Evolutionary conservation across 345 rosid genomes (phyloP).

Genomic region (Populus deltoides): DNA sequence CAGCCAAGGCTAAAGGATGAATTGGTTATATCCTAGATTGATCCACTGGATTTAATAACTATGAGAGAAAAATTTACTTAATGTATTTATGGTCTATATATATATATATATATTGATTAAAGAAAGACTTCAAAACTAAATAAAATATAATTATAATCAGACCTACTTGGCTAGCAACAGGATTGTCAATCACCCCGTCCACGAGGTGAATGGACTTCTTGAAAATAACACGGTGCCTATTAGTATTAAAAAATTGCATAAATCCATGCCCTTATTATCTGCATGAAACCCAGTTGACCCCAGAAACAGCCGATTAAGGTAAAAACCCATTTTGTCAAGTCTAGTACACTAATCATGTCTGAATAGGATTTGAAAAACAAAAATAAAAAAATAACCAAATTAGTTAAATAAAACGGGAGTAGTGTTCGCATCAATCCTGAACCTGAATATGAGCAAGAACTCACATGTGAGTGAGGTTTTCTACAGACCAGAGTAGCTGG

Average conservation of each 20-base stretch:
- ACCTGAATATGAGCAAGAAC: slow-evolving; percentile 1
- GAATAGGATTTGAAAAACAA: background rate
- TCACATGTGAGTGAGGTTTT: slow-evolving; percentile 30
- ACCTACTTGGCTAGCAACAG: background rate
- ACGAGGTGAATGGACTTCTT: background rate
- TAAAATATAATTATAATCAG: too few species aligned
- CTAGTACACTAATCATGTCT: background rate
- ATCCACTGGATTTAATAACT: too few species aligned
- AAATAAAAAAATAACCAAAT: background rate
- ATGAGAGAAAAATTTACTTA: too few species aligned
- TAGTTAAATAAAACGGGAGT: background rate
- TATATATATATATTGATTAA: too few species aligned
- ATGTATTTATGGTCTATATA: too few species aligned
- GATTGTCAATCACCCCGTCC: background rate
- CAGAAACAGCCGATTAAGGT: background rate
- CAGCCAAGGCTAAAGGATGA: too few species aligned
- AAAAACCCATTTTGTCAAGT: background rate
- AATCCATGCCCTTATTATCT: background rate
- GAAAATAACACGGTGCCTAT: background rate
- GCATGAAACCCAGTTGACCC: background rate
- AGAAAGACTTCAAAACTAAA: too few species aligned
- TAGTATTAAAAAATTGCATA: too few species aligned
- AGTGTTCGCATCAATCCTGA: slow-evolving; percentile 5
- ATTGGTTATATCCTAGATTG: too few species aligned
- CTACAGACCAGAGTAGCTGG: slow-evolving; percentile 23